Evolutionary conservation across 2,329 filamentous ascomycete genomes (phyloP), one percentile per base, ranked within the genome.

Genomic region (Fusarium penzigii): DNA sequence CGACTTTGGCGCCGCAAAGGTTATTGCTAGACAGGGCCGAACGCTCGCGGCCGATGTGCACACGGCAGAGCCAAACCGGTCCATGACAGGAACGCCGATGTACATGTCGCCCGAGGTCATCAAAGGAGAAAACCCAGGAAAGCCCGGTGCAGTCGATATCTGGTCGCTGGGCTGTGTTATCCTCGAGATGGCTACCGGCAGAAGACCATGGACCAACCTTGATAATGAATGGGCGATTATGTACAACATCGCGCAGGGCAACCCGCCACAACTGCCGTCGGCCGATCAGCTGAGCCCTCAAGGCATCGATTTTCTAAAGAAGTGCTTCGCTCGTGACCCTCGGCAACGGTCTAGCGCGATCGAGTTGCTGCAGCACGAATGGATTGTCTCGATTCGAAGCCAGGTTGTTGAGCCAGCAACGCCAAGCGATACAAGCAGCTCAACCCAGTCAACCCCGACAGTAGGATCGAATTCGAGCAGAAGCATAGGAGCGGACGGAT

Each of bases 181-280:
- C 59, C 83, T 97, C 40, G 94, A 99, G 72, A 97, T 99, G 93
- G 91, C 91, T 4, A 99, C 94, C 0, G 94, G 94, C 17, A 85
- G 92, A 56, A 86, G 93, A 14, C 94, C 94, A 1, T 99, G 94
- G 94, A 91, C 92, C 25, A 91, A 88, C 59, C 85, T 97, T 43
- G 94, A 99, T 76, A 99, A 99, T 69, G 94, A 99, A 72, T 99
- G 92, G 92, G 94, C 94, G 40, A 97, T 99, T 75, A 99, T 99
- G 94, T 99, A 97, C 81, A 97, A 97, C 77, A 99, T 99, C 67
- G 94, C 94, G 1, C 93, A 96, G 69, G 94, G 94, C 59, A 96
- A 97, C 65, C 89, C 92, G 44, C 94, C 94, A 6, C 88, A 91
- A 68, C 79, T 97, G 50, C 94, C 94, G 2, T 80, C 84, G 1